Percentiles rank a stretch among this genome's conserved stretches.
phyloP scores from a whole-genome alignment of 768 basidiomycete species.

The Mycena latifolia region DNA sequence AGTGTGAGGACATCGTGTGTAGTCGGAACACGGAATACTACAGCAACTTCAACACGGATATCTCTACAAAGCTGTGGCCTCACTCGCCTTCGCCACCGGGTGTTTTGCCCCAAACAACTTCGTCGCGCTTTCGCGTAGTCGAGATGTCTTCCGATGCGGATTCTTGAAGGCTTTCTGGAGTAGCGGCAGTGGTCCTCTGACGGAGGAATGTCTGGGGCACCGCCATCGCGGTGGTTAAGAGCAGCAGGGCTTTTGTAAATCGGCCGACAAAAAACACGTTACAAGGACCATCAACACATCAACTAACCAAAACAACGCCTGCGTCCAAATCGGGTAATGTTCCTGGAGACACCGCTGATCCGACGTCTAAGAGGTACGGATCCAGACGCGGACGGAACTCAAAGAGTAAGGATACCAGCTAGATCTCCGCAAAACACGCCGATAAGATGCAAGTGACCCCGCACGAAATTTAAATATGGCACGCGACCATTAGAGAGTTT shows the following conservation, averaged over 20 bases:
- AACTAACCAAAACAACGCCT: neutral
- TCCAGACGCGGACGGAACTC: too few relatives aligned
- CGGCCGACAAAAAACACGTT: constrained; percentile 1
- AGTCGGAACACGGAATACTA: constrained; percentile 94
- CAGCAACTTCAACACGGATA: constrained; percentile 22
- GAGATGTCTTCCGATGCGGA: neutral
- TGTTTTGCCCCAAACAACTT: constrained; percentile 92
- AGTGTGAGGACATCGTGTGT: constrained; percentile 93
- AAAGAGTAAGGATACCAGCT: too few relatives aligned
- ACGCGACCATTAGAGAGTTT: too few relatives aligned
- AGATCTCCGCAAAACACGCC: too few relatives aligned
- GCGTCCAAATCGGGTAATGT: neutral
- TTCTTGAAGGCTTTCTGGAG: constrained; percentile 4
- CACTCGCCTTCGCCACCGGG: constrained; percentile 79
- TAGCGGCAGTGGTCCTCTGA: constrained; percentile 6
- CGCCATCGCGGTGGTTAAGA: constrained; percentile 11
- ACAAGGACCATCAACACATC: neutral
- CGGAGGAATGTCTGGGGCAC: constrained; percentile 25
- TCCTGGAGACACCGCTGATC: too few relatives aligned
- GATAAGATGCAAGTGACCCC: too few relatives aligned
- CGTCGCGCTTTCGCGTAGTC: constrained; percentile 47
- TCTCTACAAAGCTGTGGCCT: constrained; percentile 9
- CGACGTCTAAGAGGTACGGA: too few relatives aligned
- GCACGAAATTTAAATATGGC: too few relatives aligned
- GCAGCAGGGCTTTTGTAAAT: neutral